A percentile compares a stretch with the other conserved stretches of the same genome.
phyloP scores from a whole-genome alignment of 2,329 filamentous ascomycete species.

The Aspergillus pseudoglaucus region DNA sequence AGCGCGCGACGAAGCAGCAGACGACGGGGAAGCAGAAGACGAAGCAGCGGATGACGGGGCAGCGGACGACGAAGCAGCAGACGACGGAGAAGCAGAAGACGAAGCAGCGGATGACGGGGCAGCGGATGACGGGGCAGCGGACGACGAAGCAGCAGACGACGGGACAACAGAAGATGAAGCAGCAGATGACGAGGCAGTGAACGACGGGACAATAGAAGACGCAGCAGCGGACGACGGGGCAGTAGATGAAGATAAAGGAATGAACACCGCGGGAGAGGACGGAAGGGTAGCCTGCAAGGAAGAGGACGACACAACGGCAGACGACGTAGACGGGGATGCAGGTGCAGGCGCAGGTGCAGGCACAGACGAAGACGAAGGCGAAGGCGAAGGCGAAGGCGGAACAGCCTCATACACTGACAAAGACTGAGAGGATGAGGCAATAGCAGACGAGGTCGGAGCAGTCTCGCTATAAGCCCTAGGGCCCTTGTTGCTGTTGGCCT shows the following conservation, averaged over 20 bases:
- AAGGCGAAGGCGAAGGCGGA: background rate
- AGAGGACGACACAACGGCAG: background rate
- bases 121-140: conserved; percentile 6
- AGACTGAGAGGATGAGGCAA: conserved; percentile 5
- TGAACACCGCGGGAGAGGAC: conserved; percentile 1
- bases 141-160: background rate
- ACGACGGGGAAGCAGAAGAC: conserved; percentile 3
- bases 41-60: conserved; percentile 1
- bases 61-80: conserved; percentile 6
- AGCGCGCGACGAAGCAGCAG: background rate
- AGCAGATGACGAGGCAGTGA: background rate
- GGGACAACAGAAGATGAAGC: conserved; percentile 1
- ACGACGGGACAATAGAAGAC: background rate
- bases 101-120: background rate
- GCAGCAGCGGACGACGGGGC: conserved; percentile 1
- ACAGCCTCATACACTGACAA: conserved; percentile 1
- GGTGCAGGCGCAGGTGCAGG: conserved; percentile 1
- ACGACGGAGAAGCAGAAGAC: conserved; percentile 9
- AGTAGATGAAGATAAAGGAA: conserved; percentile 8
- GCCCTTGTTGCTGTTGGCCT: conserved; percentile 23
- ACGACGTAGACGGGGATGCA: conserved; percentile 1
- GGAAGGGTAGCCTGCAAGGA: too few species aligned
- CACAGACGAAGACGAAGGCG: background rate
- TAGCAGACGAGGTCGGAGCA: conserved; percentile 13
- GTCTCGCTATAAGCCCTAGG: conserved; percentile 17